These are phyloP conservation scores for Penicillium canescens DNA, from an alignment of 495 filamentous ascomycete genomes.

Conservation along the genomic window DNA sequence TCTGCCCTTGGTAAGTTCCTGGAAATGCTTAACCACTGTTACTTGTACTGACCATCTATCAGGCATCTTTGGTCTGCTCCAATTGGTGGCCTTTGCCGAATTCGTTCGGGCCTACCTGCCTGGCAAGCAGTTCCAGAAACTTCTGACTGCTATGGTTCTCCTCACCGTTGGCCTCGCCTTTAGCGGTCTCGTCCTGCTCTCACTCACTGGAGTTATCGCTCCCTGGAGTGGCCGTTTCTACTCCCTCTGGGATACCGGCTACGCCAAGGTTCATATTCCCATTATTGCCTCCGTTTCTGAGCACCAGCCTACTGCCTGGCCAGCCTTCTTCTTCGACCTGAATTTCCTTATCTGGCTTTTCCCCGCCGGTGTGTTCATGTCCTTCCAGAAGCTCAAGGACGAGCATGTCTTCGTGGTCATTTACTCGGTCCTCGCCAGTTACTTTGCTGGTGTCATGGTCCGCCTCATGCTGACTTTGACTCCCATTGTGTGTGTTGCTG, in stretches of 20 bases:
- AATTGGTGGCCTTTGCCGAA: conserved; percentile 91
- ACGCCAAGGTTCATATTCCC: conserved; percentile 99
- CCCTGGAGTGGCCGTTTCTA: conserved; percentile 99
- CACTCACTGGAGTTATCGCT: conserved; percentile 85
- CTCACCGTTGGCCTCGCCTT: conserved; percentile 72
- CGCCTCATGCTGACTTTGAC: conserved; percentile 97
- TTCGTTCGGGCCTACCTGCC: conserved; percentile 85
- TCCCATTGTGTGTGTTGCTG: conserved; percentile 92
- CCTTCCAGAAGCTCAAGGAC: conserved; percentile 89
- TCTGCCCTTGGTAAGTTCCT: conserved; percentile 78
- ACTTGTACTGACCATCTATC: conserved; percentile 43
- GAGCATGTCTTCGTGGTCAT: conserved; percentile 99
- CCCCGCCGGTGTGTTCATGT: conserved; percentile 97
- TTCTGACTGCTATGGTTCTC: conserved; percentile 78
- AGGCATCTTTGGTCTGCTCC: conserved; percentile 95
- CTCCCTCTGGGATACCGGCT: conserved; percentile 98
- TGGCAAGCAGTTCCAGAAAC: conserved; percentile 88
- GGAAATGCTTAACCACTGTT: conserved; percentile 56
- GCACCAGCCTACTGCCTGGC: conserved; percentile 99
- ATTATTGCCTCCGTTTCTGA: conserved; percentile 99
- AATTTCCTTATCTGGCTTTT: conserved; percentile 99
- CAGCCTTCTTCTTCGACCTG: conserved; percentile 98
- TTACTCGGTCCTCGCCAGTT: conserved; percentile 91
- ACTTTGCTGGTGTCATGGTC: conserved; percentile 99
- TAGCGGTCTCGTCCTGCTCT: conserved; percentile 75